These are phyloP conservation scores for Orobanche coerulescens DNA, from an alignment of 257 asterid species.

Conservation along the genomic window DNA sequence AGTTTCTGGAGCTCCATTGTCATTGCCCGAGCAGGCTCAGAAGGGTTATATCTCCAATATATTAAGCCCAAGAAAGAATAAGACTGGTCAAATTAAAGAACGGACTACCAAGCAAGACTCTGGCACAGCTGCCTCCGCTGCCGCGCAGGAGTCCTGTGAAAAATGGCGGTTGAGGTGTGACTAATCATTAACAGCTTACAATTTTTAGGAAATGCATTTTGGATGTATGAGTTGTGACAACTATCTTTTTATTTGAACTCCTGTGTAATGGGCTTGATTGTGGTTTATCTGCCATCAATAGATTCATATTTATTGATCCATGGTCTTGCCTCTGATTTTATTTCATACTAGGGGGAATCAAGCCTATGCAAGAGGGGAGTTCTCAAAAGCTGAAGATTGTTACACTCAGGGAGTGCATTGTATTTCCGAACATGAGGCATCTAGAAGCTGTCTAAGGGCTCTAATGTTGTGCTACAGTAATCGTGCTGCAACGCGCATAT, in stretches of 20 bases:
- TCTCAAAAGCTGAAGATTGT: conserved; percentile 76
- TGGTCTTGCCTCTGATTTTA: conserved; percentile 27
- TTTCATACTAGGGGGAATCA: conserved; percentile 80
- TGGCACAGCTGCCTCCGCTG: conserved; percentile 42
- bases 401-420: conserved; percentile 75
- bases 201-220: background rate
- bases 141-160: conserved; percentile 90
- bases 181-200: conserved; percentile 4
- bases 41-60: conserved; percentile 33
- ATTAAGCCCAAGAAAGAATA: conserved; percentile 31
- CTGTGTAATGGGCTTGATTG: conserved; percentile 1
- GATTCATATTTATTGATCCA: conserved; percentile 2
- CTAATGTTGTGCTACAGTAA: conserved; percentile 89
- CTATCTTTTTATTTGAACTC: conserved; percentile 8
- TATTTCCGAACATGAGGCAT: conserved; percentile 56
- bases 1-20: conserved; percentile 39
- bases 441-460: conserved; percentile 70
- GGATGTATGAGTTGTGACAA: background rate
- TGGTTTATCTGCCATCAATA: background rate
- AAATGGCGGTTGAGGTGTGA: conserved; percentile 84
- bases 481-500: conserved; percentile 92
- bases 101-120: conserved; percentile 35
- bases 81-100: conserved; percentile 36
- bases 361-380: conserved; percentile 84
- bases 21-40: conserved; percentile 37